A percentile compares a stretch with the other conserved stretches of the same genome.
Evolutionary conservation across 2,329 filamentous ascomycete genomes (phyloP).

Genomic region (Clarireedia homoeocarpa): DNA sequence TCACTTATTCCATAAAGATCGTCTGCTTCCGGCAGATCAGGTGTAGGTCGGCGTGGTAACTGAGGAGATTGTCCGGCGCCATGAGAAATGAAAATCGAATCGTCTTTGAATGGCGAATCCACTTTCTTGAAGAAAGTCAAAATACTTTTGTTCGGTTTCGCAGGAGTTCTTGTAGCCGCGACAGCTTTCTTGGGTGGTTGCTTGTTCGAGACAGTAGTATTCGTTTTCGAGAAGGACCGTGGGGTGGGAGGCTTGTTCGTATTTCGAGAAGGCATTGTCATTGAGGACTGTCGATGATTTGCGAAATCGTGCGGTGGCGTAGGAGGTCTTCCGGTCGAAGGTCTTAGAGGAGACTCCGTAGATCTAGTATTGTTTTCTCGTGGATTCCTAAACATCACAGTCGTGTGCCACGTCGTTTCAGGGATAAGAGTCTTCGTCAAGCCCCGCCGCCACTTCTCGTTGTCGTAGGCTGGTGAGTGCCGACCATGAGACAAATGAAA

Average conservation of each 20-base stretch:
- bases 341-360: constrained; percentile 30
- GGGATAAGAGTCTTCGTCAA: not conserved
- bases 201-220: constrained; percentile 12
- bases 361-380: constrained; percentile 36
- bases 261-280: constrained; percentile 19
- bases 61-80: constrained; percentile 16
- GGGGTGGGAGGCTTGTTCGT: constrained; percentile 27
- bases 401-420: not conserved
- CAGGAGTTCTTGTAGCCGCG: constrained; percentile 15
- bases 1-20: constrained; percentile 17
- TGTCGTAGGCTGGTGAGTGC: not conserved
- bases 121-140: constrained; percentile 69
- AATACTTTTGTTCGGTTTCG: constrained; percentile 54
- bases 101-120: constrained; percentile 39
- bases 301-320: constrained; percentile 36
- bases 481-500: not conserved
- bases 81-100: constrained; percentile 44
- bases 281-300: constrained; percentile 4
- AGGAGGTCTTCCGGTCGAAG: constrained; percentile 43
- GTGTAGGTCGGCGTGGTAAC: constrained; percentile 3
- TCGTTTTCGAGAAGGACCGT: constrained; percentile 22
- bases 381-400: constrained; percentile 46
- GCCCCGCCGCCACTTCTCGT: not conserved
- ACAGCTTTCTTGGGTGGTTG: constrained; percentile 19
- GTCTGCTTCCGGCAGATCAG: constrained; percentile 20